Evolutionary conservation across 75 land plant genomes (phyloP), one percentile per base, ranked within the genome.

Genomic region (Ceratopteris richardii): DNA sequence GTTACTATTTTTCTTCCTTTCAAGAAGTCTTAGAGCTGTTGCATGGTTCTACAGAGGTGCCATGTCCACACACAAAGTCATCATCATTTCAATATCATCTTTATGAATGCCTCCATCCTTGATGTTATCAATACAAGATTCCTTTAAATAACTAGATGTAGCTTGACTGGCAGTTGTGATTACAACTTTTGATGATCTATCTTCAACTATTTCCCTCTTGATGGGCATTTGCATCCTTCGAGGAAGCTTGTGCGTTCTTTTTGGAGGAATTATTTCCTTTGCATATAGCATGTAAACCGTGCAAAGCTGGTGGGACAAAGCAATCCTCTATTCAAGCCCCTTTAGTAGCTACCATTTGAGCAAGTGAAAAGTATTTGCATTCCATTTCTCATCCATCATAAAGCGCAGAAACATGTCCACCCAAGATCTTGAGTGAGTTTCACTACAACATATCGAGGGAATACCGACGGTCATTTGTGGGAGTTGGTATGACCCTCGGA

Each of bases 381-480:
- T 71, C 81, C 70, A 88, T 77, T 63, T 76, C 57, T 86, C 94
- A 91, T 37, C 82, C 83, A 33, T 91, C 94, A 69, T 82, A 75
- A 18, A 91, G 80, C 22, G 83, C 43, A 71, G 72, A 68, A 19
- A 91, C 97, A 60, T 73, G 61, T 63, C 97, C 97, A 41, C 97
- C 97, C 46, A 88, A 37, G 24, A 87, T 30, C n/a, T 53, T 60
- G 19, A 91, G 19, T 30, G 67, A 67, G 50, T 67, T 61, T 33
- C n/a, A n/a, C n/a, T n/a, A n/a, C n/a, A n/a, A n/a, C n/a, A n/a
- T n/a, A n/a, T n/a, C n/a, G n/a, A n/a, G n/a, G n/a, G n/a, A n/a
- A n/a, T n/a, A n/a, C n/a, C n/a, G n/a, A n/a, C n/a, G n/a, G n/a
- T n/a, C n/a, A n/a, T n/a, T n/a, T n/a, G n/a, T n/a, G n/a, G n/a